phyloP scores from a whole-genome alignment of 208 protist species.

The Crithidia fasciculata region DNA sequence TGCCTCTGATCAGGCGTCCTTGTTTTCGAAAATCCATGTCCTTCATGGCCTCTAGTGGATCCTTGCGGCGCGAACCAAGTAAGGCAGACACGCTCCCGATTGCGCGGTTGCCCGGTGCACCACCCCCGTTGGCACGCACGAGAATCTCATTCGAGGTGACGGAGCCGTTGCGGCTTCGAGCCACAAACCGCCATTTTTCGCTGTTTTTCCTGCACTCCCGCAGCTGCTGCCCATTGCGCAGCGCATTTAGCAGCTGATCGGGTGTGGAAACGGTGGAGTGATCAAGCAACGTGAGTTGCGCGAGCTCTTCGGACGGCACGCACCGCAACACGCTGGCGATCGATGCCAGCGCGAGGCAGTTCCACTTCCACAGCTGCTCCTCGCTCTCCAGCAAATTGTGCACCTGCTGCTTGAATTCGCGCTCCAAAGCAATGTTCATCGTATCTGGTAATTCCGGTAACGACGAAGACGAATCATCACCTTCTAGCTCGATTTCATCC shows the following conservation, averaged over 20 bases:
- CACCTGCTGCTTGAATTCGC: conserved; percentile 60
- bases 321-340: conserved; percentile 69
- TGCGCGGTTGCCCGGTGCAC: conserved; percentile 37
- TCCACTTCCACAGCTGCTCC: conserved; percentile 87
- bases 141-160: conserved; percentile 85
- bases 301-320: conserved; percentile 61
- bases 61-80: conserved; percentile 63
- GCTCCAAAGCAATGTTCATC: conserved; percentile 16
- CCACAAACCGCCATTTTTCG: conserved; percentile 77
- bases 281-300: conserved; percentile 51
- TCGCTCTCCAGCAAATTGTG: conserved; percentile 75
- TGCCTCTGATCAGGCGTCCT: conserved; percentile 80
- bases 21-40: conserved; percentile 83
- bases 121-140: conserved; percentile 39
- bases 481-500: conserved; percentile 30
- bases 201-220: conserved; percentile 73
- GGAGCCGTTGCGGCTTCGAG: conserved; percentile 74
- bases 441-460: conserved; percentile 1
- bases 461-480: conserved; percentile 8
- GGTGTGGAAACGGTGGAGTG: conserved; percentile 38
- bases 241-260: conserved; percentile 35
- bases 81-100: conserved; percentile 79
- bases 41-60: conserved; percentile 74
- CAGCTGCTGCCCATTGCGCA: conserved; percentile 53
- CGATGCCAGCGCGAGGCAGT: conserved; percentile 58